Conservation (phyloP, 225 moss, liverwort and hornwort genomes). For the Bryum argenteum region DNA sequence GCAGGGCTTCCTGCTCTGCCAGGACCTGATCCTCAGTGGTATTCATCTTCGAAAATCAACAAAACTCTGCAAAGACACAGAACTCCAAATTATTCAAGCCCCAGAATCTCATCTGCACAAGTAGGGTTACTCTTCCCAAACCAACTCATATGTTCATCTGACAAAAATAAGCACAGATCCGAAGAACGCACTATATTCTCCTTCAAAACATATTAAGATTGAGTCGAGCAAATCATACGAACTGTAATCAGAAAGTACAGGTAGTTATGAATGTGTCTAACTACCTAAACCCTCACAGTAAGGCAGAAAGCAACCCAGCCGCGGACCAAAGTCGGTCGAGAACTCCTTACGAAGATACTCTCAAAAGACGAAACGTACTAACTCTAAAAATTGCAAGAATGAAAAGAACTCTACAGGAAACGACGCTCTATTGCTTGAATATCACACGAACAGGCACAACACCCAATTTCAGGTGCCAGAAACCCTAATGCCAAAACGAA, state of each 20-base stretch:
- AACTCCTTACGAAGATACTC: neutral
- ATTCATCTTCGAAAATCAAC: slow-evolving; percentile 33
- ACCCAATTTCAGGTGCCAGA: neutral
- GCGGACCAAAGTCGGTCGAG: neutral
- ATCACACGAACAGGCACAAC: slow-evolving; percentile 2
- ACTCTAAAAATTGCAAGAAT: neutral
- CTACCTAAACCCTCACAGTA: neutral
- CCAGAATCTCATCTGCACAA: neutral
- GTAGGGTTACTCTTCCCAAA: neutral
- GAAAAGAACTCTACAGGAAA: neutral
- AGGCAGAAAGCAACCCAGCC: neutral
- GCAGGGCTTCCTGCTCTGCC: slow-evolving; percentile 68
- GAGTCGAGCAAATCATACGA: neutral
- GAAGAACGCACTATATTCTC: neutral
- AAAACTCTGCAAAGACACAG: slow-evolving; percentile 1
- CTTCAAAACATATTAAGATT: neutral
- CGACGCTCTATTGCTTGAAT: neutral
- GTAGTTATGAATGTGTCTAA: neutral
- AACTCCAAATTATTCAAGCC: neutral
- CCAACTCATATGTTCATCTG: too few relatives aligned
- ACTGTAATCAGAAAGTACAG: neutral
- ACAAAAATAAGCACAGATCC: neutral
- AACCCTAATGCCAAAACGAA: slow-evolving; percentile 8
- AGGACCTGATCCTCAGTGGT: slow-evolving; percentile 67
- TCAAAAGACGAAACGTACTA: neutral